These are phyloP conservation scores for Neoscytalidium dimidiatum DNA, from an alignment of 2,329 filamentous ascomycete species.

Conservation along the genomic window DNA sequence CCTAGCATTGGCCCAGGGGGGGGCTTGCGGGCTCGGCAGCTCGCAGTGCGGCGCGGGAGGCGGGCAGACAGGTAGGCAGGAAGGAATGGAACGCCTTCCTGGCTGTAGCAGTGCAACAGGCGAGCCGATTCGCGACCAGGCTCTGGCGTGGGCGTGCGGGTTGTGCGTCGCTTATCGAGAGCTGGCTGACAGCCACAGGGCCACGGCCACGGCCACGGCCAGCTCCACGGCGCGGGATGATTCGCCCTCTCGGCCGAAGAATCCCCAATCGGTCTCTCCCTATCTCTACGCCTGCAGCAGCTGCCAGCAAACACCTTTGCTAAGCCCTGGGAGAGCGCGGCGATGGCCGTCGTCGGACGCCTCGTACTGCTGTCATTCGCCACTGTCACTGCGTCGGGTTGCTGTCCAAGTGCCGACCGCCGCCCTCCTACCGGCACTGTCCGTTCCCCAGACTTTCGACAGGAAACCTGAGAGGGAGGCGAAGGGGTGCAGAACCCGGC, in stretches of 20 bases:
- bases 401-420: neutral
- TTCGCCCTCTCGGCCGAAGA: neutral
- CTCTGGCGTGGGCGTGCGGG: neutral
- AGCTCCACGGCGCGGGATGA: neutral
- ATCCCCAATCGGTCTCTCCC: neutral
- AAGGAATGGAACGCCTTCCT: neutral
- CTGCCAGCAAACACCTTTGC: neutral
- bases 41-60: neutral
- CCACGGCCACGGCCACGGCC: too few relatives aligned
- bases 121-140: neutral
- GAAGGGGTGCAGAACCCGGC: too few relatives aligned
- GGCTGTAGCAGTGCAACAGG: neutral
- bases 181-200: too few relatives aligned
- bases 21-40: neutral
- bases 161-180: slow-evolving; percentile 8
- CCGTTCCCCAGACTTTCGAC: neutral
- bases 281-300: neutral
- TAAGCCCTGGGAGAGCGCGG: neutral
- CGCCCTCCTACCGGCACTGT: neutral
- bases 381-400: neutral
- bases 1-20: neutral
- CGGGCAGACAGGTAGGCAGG: neutral
- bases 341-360: neutral
- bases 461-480: too few relatives aligned
- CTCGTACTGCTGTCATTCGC: neutral